Evolutionary conservation across 2,329 filamentous ascomycete genomes (phyloP).

Genomic region (Neonectria punicea): DNA sequence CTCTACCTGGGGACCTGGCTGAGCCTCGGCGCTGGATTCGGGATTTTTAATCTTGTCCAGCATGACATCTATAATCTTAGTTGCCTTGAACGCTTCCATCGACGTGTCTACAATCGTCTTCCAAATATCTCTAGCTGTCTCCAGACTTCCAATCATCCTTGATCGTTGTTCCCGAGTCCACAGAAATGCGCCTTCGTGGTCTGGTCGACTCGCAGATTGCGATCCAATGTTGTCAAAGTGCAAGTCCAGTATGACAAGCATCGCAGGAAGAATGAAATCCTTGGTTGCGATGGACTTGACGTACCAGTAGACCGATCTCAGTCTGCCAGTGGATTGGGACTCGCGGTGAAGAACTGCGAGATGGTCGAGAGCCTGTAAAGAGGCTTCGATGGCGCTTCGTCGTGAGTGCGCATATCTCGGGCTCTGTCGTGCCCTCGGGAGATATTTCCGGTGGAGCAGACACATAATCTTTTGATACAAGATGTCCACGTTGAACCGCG

Average conservation of each 20-base stretch:
- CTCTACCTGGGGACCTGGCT: constrained; percentile 30
- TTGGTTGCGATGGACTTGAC: constrained; percentile 82
- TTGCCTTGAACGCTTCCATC: constrained; percentile 91
- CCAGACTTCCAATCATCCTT: constrained; percentile 81
- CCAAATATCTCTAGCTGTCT: constrained; percentile 83
- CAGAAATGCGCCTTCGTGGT: constrained; percentile 59
- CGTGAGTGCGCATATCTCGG: constrained; percentile 86
- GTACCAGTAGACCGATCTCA: constrained; percentile 81
- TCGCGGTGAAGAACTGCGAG: constrained; percentile 81
- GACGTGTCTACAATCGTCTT: constrained; percentile 78
- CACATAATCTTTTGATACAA: constrained; percentile 91
- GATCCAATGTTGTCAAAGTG: constrained; percentile 71
- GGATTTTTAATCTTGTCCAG: constrained; percentile 74
- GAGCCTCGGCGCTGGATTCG: constrained; percentile 16
- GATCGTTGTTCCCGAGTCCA: constrained; percentile 71
- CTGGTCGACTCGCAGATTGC: constrained; percentile 52
- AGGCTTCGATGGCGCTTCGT: constrained; percentile 85
- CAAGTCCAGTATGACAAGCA: constrained; percentile 85
- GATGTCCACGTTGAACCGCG: constrained; percentile 85
- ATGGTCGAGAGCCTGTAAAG: constrained; percentile 82
- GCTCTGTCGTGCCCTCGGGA: constrained; percentile 81
- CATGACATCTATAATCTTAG: constrained; percentile 83
- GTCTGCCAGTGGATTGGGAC: constrained; percentile 74
- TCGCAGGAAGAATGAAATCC: constrained; percentile 87
- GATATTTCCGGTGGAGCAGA: constrained; percentile 87